Conservation (phyloP, 2,329 filamentous ascomycete species). For the Paramyrothecium sp. region DNA sequence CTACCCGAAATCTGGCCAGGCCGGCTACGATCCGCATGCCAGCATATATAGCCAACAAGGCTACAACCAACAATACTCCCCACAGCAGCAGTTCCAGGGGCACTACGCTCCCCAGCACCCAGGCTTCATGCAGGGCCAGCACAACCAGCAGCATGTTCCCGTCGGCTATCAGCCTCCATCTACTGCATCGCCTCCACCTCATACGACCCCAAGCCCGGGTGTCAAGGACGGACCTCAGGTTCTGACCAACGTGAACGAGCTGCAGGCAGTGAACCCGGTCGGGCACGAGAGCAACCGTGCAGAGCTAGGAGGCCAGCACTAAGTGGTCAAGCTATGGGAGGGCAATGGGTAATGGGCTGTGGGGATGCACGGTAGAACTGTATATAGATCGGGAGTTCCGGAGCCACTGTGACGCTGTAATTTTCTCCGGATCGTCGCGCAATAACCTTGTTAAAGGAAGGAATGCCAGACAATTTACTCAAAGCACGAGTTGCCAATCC, state of each 20-base stretch:
- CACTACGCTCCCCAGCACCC: constrained; percentile 5
- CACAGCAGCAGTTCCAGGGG: constrained; percentile 14
- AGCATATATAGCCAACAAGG: constrained; percentile 1
- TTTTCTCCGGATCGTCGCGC: too few relatives aligned
- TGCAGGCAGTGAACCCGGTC: constrained; percentile 23
- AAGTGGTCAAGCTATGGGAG: not conserved
- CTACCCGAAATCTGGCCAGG: constrained; percentile 19
- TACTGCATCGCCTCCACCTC: constrained; percentile 22
- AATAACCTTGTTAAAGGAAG: too few relatives aligned
- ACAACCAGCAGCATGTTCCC: constrained; percentile 17
- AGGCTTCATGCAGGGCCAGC: constrained; percentile 16
- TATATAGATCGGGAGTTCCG: too few relatives aligned
- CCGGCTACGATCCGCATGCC: constrained; percentile 18
- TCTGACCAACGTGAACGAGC: constrained; percentile 15
- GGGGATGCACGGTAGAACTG: too few relatives aligned
- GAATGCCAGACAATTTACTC: too few relatives aligned
- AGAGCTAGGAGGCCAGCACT: constrained; percentile 17
- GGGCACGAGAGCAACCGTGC: constrained; percentile 30
- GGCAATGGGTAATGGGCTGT: too few relatives aligned
- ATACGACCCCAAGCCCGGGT: constrained; percentile 27
- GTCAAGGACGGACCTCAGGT: constrained; percentile 11
- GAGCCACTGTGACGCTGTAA: too few relatives aligned
- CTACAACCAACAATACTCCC: constrained; percentile 14
- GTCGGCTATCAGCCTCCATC: constrained; percentile 16
- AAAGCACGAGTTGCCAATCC: too few relatives aligned